These are phyloP conservation scores for Coleophoma crateriformis DNA, from an alignment of 2,329 filamentous ascomycete species.

Conservation along the genomic window DNA sequence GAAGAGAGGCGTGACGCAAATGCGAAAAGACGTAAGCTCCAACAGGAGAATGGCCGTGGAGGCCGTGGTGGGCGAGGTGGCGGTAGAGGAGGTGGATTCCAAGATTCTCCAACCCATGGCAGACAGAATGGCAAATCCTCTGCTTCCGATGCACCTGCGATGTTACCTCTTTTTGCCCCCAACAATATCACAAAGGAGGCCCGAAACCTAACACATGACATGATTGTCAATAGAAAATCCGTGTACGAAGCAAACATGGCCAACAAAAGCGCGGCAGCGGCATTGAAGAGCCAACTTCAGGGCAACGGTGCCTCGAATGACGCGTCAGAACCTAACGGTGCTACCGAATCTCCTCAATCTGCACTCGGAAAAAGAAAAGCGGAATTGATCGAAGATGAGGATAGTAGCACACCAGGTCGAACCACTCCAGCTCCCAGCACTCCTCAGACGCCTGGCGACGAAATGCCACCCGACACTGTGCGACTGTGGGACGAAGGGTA, in stretches of 20 bases:
- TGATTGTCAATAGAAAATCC: constrained; percentile 71
- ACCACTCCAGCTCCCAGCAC: constrained; percentile 48
- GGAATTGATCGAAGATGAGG: constrained; percentile 58
- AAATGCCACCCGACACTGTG: constrained; percentile 72
- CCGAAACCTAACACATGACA: constrained; percentile 72
- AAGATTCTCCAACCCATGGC: constrained; percentile 21
- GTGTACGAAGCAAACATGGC: constrained; percentile 67
- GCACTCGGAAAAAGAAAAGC: constrained; percentile 72
- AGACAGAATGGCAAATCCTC: constrained; percentile 15
- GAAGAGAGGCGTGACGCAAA: constrained; percentile 80
- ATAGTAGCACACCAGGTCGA: constrained; percentile 50
- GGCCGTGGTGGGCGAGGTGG: constrained; percentile 25
- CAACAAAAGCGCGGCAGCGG: constrained; percentile 92
- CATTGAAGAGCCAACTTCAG: constrained; percentile 70
- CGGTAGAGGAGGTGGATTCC: constrained; percentile 18
- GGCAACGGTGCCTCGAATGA: constrained; percentile 11
- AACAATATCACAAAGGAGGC: constrained; percentile 49
- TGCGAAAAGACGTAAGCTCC: constrained; percentile 71
- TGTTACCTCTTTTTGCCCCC: constrained; percentile 53
- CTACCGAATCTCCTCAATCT: constrained; percentile 37
- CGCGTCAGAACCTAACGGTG: not conserved
- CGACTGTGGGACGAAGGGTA: constrained; percentile 95
- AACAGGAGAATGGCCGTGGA: constrained; percentile 43
- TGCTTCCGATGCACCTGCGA: constrained; percentile 28
- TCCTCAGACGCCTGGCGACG: constrained; percentile 45